Evolutionary conservation across 805 yeast species (phyloP), one percentile per base, ranked within the genome.

Genomic region (Starmerella bombicola): DNA sequence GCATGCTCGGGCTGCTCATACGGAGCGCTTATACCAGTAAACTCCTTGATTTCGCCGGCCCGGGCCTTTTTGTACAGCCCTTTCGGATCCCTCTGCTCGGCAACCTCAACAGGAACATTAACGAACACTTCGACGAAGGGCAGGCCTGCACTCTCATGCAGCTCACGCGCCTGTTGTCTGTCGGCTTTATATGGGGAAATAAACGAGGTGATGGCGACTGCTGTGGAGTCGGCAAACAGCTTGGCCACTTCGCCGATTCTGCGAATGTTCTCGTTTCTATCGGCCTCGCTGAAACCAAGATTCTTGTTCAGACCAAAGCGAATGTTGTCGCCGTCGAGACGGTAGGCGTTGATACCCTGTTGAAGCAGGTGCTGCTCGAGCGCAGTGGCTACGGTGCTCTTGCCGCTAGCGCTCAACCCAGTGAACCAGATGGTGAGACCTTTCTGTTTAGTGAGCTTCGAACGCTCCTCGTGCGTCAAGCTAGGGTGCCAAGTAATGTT

Each of bases 401-500:
- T 88, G 45, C 97, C 97, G 37, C 93, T 80, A 8, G 96, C 97
- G 50, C 93, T 80, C 47, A 88, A 69, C 4, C 97, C 97, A 12
- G 97, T 88, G 53, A 88, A 70, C 97, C 97, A 88, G 33, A 88
- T 68, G 18, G 97, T 88, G 42, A 80, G 78, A 35, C 97, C 97
- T 37, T 71, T 69, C 65, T 86, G 96, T 43, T 77, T 76, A 46
- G 82, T 74, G 42, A 81, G 64, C 22, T 59, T 63, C 35, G 73
- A 64, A 56, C 97, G 80, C 65, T 88, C 95, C 17, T 69, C 76
- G 61, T 80, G 84, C 18, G 91, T 77, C 53, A 88, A 67, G 57
- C 91, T 88, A 52, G 74, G 76, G 66, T 88, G 96, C 96, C 97
- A 88, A 50, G 96, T 85, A 61, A 88, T 84, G 59, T 88, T 88